Evolutionary conservation across 2,329 filamentous ascomycete genomes (phyloP), one percentile per base, ranked within the genome.

Genomic region (Hirsutella thompsonii): DNA sequence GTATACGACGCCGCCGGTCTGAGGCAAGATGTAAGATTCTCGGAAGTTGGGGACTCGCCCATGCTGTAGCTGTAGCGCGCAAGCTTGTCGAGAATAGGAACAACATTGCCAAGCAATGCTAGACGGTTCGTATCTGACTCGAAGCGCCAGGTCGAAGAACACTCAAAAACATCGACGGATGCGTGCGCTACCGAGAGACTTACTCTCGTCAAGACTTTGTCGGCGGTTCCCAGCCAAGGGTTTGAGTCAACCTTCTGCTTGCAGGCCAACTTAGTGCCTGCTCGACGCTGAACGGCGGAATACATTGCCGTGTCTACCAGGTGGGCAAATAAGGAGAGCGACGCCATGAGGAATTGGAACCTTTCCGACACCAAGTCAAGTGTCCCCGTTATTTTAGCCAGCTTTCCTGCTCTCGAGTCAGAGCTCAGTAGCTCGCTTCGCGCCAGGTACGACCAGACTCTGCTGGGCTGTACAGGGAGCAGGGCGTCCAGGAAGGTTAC

Each of bases 361-460:
- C 81, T 75, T 39, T 83, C 83, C 4, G 74, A 72, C 2, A 83
- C 76, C 42, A 94, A 73, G 54, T 98, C 92, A 3, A 88, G 75
- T 20, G 78, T 81, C n/a, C 84, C 84, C 3, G 93, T 75, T 39
- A 96, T 79, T 38, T 78, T 78, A 32, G 81, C 76, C 45, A 98
- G 71, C 45, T 83, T 80, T 10, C 87, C 85, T 13, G 80, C 80
- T 46, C 80, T 81, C 9, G 84, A 80, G 49, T 87, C 81, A 5
- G 79, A 75, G 49, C 83, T 83, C 36, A 98, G 69, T 16, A 98
- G 67, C 46, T 81, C 78, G 57, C 86, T 93, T 43, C 86, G 79
- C 3, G 81, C 78, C 52, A 98, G 72, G 56, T 90, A 85, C 3
- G 90, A 88, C 89, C 92, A 96, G 5, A 94, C 79, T 44, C 89